Evolutionary conservation across 352 stramenopile genomes (phyloP), one percentile per base, ranked within the genome.

Genomic region (Phytophthora cactorum): DNA sequence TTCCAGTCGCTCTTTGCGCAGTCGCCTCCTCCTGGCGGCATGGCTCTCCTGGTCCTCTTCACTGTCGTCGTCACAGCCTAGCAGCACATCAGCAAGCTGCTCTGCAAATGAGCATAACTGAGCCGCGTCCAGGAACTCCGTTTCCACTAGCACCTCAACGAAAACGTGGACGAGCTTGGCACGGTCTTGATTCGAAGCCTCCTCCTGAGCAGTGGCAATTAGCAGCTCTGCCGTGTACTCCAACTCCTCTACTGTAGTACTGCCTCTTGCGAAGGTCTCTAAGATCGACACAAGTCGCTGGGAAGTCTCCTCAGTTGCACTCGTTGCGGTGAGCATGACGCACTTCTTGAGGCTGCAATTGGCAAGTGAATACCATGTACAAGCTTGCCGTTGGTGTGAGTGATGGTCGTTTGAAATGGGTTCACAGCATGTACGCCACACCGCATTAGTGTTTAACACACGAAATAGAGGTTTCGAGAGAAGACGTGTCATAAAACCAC

Each of bases 181-280:
- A 31, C 62, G 50, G 36, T 79, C 60, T 1, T 52, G 49, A 52
- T 25, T 45, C 11, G 39, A 7, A 8, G 31, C 49, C 22, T 75
- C 68, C 14, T 91, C 83, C 25, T 87, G 74, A 7, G 50, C 64
- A 50, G 64, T 77, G 15, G 78, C 84, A 3, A 90, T 57, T 49
- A 95, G 47, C 28, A 93, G 67, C 75, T 90, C 86, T 0, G 71
- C 78, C 34, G 88, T 79, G 59, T 86, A 95, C 52, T 90, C 84
- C 14, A 92, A 44, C 66, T 91, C 79, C 29, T 84, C 81, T 1
- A 45, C 9, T 28, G 52, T 39, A 52, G 68, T 59, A 3, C 55
- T 45, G 7, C 58, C 60, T 36, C 53, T 31, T 28, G 64, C 46
- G 55, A 74, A 75, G 0, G 46, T 61, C 44, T 63, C 12, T 22